A percentile compares a stretch with the other conserved stretches of the same genome.
Evolutionary conservation across 208 protist species (phyloP).

Genomic region (Crithidia mellificae): DNA sequence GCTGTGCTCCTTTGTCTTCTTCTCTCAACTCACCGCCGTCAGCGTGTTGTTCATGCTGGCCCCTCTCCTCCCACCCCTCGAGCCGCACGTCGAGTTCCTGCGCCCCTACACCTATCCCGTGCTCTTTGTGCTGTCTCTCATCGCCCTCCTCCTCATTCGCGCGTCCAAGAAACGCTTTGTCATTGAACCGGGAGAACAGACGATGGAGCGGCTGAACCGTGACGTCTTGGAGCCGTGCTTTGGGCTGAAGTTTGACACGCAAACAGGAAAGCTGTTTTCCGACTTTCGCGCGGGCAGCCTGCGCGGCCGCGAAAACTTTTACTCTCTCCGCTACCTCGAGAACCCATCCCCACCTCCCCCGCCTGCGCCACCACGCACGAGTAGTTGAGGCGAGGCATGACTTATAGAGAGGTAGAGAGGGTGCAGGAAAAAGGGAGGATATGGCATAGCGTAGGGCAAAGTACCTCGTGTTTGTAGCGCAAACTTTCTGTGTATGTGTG

Average conservation of each 20-base stretch:
- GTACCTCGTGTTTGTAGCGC: too few relatives aligned
- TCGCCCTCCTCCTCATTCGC: slow-evolving; percentile 65
- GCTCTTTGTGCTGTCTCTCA: slow-evolving; percentile 41
- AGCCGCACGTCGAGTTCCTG: slow-evolving; percentile 30
- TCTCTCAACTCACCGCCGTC: slow-evolving; percentile 35
- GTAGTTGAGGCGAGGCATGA: too few relatives aligned
- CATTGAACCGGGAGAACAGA: slow-evolving; percentile 80
- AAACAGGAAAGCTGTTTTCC: slow-evolving; percentile 68
- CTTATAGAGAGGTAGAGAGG: too few relatives aligned
- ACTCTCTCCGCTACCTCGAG: slow-evolving; percentile 52
- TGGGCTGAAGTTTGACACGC: slow-evolving; percentile 71
- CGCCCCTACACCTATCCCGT: slow-evolving; percentile 24
- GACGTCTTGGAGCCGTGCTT: slow-evolving; percentile 82
- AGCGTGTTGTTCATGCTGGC: slow-evolving; percentile 43
- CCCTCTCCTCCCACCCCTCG: slow-evolving; percentile 43
- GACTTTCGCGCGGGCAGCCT: slow-evolving; percentile 45
- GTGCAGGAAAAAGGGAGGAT: too few relatives aligned
- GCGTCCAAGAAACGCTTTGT: slow-evolving; percentile 72
- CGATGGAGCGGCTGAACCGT: slow-evolving; percentile 72
- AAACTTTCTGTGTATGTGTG: neutral
- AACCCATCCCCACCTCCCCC: neutral
- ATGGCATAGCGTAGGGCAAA: too few relatives aligned
- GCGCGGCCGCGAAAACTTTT: slow-evolving; percentile 47
- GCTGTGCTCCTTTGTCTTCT: slow-evolving; percentile 67
- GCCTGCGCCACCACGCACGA: neutral